These are phyloP conservation scores for Yarrowia sp. DNA, from an alignment of 805 yeast species.

Conservation along the genomic window DNA sequence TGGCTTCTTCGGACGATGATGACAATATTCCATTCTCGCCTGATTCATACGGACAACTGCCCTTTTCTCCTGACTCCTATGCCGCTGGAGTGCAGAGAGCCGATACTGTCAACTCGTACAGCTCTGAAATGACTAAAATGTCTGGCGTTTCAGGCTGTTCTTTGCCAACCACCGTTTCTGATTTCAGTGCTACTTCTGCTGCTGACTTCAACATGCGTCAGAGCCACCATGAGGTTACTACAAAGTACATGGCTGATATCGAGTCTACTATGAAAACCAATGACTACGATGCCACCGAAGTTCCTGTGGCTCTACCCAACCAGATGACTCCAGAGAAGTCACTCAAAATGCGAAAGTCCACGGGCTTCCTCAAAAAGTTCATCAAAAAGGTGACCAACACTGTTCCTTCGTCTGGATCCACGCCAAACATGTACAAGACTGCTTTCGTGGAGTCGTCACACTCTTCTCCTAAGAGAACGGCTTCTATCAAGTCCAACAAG, in stretches of 20 bases:
- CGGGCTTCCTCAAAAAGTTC: slow-evolving; percentile 35
- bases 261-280: not conserved
- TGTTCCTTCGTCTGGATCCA: not conserved
- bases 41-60: slow-evolving; percentile 5
- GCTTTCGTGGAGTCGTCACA: slow-evolving; percentile 6
- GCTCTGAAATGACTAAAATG: slow-evolving; percentile 13
- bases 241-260: slow-evolving; percentile 8
- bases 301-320: slow-evolving; percentile 33
- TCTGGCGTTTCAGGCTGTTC: slow-evolving; percentile 19
- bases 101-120: slow-evolving; percentile 5
- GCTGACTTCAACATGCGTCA: slow-evolving; percentile 16
- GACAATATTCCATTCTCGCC: slow-evolving; percentile 8
- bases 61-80: slow-evolving; percentile 1
- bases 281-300: slow-evolving; percentile 20
- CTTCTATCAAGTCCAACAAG: not conserved
- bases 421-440: slow-evolving; percentile 4
- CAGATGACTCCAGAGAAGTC: slow-evolving; percentile 28
- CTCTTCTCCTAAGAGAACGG: slow-evolving; percentile 3
- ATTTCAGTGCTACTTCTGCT: slow-evolving; percentile 5
- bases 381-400: slow-evolving; percentile 28
- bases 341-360: slow-evolving; percentile 36
- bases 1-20: slow-evolving; percentile 2
- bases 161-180: slow-evolving; percentile 4
- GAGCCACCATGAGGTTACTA: slow-evolving; percentile 6
- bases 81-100: slow-evolving; percentile 1